Evolutionary conservation across 2,329 filamentous ascomycete species (phyloP), one percentile per base, ranked within the genome.

Genomic region (Colletotrichum sp.): DNA sequence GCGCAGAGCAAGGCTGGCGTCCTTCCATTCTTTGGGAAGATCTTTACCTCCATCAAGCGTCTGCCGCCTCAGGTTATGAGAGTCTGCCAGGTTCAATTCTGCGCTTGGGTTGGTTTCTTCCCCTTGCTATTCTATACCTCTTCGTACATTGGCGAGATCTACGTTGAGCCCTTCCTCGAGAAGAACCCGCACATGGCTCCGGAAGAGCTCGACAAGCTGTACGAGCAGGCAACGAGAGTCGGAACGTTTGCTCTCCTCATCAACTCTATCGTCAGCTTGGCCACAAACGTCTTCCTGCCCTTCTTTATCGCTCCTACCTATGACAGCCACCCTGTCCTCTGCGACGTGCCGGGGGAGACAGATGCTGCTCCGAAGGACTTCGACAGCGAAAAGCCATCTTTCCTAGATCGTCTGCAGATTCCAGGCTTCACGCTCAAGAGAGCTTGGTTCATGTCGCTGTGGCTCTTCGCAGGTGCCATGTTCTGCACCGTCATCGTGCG

Each of bases 101-200:
- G 93, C 76, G 95, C 95, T 7, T 98, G 96, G 96, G 93, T 98
- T 72, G 96, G 95, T 68, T 98, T 96, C 92, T 98, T 98, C 80
- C 96, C 96, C 1, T 96, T 98, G 83, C 89, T 98, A 4, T 98
- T 98, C 86, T 98, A 98, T 87, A 95, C 95, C 7, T 98, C 96
- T 2, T 97, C 95, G 21, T 98, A 97, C 83, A 94, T 98, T 79
- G 96, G 95, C 77, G 95, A 98, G 82, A 94, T 98, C 72, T 98
- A 98, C 80, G 94, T 95, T 21, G 94, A 98, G 81, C 95, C 95
- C 0, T 94, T 91, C 79, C 93, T 98, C 67, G 89, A 92, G 78
- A 87, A 91, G 67, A 94, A 98, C 79, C 96, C 95, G 1, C 86
- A 96, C 82, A 93, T 98, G 88, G 91, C 93, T 1, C 90, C 93